phyloP scores from a whole-genome alignment of 2,329 filamentous ascomycete species.

The Penicillium vulpinum region DNA sequence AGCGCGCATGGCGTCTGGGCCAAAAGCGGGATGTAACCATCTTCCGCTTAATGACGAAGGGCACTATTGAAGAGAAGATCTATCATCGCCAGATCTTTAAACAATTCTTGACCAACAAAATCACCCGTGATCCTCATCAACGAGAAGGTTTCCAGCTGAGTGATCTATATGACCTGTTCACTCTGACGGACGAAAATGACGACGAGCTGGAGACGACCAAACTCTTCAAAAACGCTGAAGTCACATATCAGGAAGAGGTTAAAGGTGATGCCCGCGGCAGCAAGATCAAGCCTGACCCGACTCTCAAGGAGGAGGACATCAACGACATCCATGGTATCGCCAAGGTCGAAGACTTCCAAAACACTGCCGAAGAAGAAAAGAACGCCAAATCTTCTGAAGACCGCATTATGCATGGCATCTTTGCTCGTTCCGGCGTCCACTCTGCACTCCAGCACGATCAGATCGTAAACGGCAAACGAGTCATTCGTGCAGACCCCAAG shows the following conservation, averaged over 20 bases:
- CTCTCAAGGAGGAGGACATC: conserved; percentile 47
- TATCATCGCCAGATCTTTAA: conserved; percentile 99
- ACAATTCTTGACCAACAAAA: conserved; percentile 95
- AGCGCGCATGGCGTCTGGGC: conserved; percentile 91
- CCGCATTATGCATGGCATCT: conserved; percentile 84
- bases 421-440: conserved; percentile 80
- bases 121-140: conserved; percentile 90
- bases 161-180: conserved; percentile 91
- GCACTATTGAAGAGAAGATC: conserved; percentile 98
- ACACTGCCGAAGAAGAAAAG: conserved; percentile 43
- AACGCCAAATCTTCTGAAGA: conserved; percentile 56
- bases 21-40: conserved; percentile 95
- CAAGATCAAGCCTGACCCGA: neutral
- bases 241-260: conserved; percentile 57
- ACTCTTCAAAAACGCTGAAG: conserved; percentile 84
- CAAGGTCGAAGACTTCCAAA: conserved; percentile 64
- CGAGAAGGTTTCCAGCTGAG: conserved; percentile 85
- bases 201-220: conserved; percentile 78
- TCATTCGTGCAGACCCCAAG: conserved; percentile 69
- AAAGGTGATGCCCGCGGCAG: conserved; percentile 1
- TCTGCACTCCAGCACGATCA: conserved; percentile 92
- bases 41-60: conserved; percentile 95
- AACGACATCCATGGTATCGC: conserved; percentile 61
- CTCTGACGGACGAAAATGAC: conserved; percentile 66
- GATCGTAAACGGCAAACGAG: conserved; percentile 75